A percentile compares a stretch with the other conserved stretches of the same genome.
phyloP scores from a whole-genome alignment of 192 early-diverging fungal genomes.

The Umbelopsis ramanniana region DNA sequence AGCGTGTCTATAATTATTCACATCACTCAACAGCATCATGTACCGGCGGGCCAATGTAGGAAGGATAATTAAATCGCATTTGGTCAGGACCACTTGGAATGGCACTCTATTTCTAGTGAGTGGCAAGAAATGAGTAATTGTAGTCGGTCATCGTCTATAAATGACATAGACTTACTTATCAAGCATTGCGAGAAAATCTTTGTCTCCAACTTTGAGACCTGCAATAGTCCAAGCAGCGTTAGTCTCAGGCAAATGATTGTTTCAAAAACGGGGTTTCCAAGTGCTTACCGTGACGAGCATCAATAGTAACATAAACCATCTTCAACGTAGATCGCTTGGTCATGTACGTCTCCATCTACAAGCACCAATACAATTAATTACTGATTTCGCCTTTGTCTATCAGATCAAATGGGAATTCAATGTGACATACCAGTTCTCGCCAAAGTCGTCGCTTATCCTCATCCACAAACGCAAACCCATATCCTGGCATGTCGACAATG shows the following conservation, averaged over 20 bases:
- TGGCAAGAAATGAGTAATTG: not conserved
- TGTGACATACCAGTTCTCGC: constrained; percentile 57
- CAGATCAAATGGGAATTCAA: not conserved
- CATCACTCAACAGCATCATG: constrained; percentile 51
- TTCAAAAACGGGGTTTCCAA: not conserved
- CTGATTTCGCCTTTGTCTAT: not conserved
- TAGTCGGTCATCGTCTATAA: not conserved
- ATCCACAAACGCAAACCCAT: constrained; percentile 80
- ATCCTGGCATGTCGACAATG: constrained; percentile 83
- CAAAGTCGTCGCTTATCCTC: constrained; percentile 59
- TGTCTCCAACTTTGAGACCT: constrained; percentile 59
- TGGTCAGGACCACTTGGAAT: constrained; percentile 67
- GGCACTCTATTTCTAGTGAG: constrained; percentile 40
- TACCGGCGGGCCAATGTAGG: constrained; percentile 67
- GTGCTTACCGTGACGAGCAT: constrained; percentile 68
- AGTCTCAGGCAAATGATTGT: not conserved
- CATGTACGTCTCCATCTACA: constrained; percentile 72
- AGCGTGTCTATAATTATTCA: constrained; percentile 39
- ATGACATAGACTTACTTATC: constrained; percentile 42
- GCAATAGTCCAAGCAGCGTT: not conserved
- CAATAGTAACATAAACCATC: constrained; percentile 74
- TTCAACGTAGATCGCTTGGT: constrained; percentile 56
- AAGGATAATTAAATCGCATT: constrained; percentile 71
- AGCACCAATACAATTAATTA: no score
- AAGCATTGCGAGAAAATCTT: constrained; percentile 56